Evolutionary conservation across 1,284 basidiomycete species (phyloP), one percentile per base, ranked within the genome.

Genomic region (Ustilago xerochloae): DNA sequence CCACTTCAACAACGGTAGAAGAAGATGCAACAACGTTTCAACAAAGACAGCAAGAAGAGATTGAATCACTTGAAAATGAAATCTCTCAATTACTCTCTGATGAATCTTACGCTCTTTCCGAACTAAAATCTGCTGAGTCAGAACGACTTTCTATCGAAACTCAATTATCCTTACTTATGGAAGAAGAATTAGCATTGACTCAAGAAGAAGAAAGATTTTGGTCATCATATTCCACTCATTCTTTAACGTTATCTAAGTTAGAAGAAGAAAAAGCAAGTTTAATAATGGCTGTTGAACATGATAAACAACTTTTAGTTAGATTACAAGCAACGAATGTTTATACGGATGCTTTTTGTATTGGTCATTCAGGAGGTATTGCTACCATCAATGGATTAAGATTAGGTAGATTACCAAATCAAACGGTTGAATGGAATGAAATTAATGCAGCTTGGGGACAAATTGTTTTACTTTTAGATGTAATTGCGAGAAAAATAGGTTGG

Each of bases 361-460:
- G 95, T 0, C 93, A 97, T 77, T 93, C 95, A 73, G 92, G 92
- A 2, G 81, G 16, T 91, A 98, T 80, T 79, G 96, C 94, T 0
- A 98, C 96, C 9, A 99, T 99, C 85, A 99, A 99, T 81, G 94
- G 94, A 1, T 87, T 99, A 15, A 89, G 97, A 24, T 86, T 99
- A 15, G 97, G 97, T 1, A 89, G 95, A 65, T 89, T 95, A 10
- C 90, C 92, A 22, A 64, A 55, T 45, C 63, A 80, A 0, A 77
- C 92, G 38, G 77, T 99, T 28, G 96, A 98, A 82, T 99, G 96
- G 95, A 90, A 93, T 6, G 97, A 99, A 86, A 95, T 99, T 85
- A 99, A 99, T 82, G 97, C 97, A 6, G 97, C 97, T 3, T 97
- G 96, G 94, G 97, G 97, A 0, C 92, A 98, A 81, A 93, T 94